Conservation (phyloP, 345 rosid species). For the Triadica sebifera region DNA sequence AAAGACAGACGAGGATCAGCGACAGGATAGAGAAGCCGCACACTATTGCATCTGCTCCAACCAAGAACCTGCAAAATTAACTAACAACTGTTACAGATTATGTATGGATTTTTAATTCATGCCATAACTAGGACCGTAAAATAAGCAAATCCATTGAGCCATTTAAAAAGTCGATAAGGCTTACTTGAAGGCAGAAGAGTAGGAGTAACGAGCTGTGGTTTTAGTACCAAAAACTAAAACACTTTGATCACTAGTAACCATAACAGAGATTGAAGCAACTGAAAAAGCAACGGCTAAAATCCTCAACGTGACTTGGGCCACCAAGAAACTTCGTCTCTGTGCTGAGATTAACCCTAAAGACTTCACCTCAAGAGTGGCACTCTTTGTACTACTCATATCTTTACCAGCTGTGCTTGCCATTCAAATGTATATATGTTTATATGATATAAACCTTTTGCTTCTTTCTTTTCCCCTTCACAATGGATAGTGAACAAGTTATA, state of each 20-base stretch:
- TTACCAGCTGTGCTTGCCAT: conserved; percentile 8
- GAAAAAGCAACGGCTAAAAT: conserved; percentile 39
- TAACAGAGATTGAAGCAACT: conserved; percentile 33
- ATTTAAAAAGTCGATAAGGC: no score
- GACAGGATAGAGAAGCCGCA: conserved; percentile 45
- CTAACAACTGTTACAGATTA: not conserved
- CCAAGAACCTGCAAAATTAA: conserved; percentile 43
- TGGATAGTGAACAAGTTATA: not conserved
- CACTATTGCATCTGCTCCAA: conserved; percentile 37
- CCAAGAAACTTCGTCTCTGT: conserved; percentile 15
- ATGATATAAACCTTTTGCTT: no score
- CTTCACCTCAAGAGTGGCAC: not conserved
- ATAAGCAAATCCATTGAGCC: no score
- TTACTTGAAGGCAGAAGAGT: conserved; percentile 48
- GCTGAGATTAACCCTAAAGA: not conserved
- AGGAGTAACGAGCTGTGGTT: conserved; percentile 34
- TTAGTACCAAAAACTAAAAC: conserved; percentile 23
- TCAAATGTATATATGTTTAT: no score
- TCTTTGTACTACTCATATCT: not conserved
- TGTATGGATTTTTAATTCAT: no score
- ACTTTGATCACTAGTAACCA: conserved; percentile 37
- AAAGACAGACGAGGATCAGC: conserved; percentile 26
- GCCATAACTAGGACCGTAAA: no score
- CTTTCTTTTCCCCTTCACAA: no score
- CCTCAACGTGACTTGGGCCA: conserved; percentile 40